Evolutionary conservation across 2,329 filamentous ascomycete genomes (phyloP).

Genomic region (Fusarium luffae): DNA sequence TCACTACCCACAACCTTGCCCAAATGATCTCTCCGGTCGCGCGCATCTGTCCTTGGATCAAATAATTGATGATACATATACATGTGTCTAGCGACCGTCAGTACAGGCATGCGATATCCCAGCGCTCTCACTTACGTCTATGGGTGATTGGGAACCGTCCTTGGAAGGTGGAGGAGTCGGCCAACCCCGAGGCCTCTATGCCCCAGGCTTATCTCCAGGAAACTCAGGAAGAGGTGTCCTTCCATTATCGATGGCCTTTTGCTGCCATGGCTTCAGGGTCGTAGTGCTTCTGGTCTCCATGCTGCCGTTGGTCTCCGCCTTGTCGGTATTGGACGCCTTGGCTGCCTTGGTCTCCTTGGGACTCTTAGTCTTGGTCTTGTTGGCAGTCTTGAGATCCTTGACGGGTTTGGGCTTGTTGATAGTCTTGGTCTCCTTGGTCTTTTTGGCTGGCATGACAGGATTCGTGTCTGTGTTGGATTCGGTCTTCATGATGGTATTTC

Average conservation of each 20-base stretch:
- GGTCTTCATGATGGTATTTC: not conserved
- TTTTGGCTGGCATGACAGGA: not conserved
- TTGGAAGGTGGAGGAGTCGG: not conserved
- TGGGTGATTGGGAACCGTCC: not conserved
- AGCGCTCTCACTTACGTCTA: not conserved
- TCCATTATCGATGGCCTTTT: not conserved
- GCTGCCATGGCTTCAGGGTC: not conserved
- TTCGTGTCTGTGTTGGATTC: not conserved
- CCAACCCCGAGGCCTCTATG: not conserved
- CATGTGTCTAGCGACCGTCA: not conserved
- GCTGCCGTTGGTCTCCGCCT: not conserved
- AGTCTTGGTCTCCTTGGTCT: not conserved
- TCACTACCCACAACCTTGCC: not conserved
- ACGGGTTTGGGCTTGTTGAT: not conserved
- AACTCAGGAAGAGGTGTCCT: not conserved
- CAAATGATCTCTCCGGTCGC: not conserved
- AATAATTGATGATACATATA: rapidly evolving
- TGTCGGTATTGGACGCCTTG: not conserved
- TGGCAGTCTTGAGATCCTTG: not conserved
- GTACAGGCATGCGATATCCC: not conserved
- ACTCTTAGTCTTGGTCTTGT: not conserved
- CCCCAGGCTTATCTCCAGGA: not conserved
- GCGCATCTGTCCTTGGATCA: not conserved
- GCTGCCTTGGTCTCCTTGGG: not conserved
- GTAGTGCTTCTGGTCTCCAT: not conserved